A percentile compares a stretch with the other conserved stretches of the same genome.
Evolutionary conservation across 1,139 yeast genomes (phyloP).

Genomic region (Debaryomycetaceae sp.): DNA sequence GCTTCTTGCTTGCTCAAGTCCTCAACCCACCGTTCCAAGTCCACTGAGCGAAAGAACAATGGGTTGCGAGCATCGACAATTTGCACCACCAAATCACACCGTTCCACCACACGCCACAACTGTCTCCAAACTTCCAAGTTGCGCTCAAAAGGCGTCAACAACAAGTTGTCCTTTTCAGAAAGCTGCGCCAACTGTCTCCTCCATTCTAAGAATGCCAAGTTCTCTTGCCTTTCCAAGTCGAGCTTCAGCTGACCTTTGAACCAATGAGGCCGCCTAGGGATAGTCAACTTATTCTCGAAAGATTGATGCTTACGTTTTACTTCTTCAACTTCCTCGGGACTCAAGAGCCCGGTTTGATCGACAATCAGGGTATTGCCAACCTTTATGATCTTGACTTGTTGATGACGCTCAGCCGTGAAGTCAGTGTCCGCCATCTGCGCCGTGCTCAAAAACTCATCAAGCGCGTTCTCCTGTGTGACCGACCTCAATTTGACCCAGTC

Average conservation of each 20-base stretch:
- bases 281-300: constrained; percentile 78
- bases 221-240: constrained; percentile 84
- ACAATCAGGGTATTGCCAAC: constrained; percentile 58
- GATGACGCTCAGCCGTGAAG: constrained; percentile 85
- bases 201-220: constrained; percentile 90
- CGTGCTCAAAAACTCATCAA: constrained; percentile 91
- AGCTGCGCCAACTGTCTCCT: constrained; percentile 81
- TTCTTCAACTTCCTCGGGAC: constrained; percentile 62
- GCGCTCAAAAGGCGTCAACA: constrained; percentile 95
- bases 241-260: constrained; percentile 61
- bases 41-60: constrained; percentile 80
- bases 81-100: constrained; percentile 91
- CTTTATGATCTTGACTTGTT: constrained; percentile 79
- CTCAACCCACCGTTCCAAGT: constrained; percentile 77
- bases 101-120: constrained; percentile 95
- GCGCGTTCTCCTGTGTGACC: constrained; percentile 88
- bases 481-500: constrained; percentile 88
- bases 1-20: constrained; percentile 38
- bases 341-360: constrained; percentile 46
- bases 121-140: constrained; percentile 98
- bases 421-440: constrained; percentile 96
- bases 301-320: constrained; percentile 65
- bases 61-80: constrained; percentile 98
- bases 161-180: constrained; percentile 76
- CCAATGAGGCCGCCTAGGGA: constrained; percentile 95